Evolutionary conservation across 2,329 filamentous ascomycete species (phyloP).

Genomic region (Aspergillus bombycis): DNA sequence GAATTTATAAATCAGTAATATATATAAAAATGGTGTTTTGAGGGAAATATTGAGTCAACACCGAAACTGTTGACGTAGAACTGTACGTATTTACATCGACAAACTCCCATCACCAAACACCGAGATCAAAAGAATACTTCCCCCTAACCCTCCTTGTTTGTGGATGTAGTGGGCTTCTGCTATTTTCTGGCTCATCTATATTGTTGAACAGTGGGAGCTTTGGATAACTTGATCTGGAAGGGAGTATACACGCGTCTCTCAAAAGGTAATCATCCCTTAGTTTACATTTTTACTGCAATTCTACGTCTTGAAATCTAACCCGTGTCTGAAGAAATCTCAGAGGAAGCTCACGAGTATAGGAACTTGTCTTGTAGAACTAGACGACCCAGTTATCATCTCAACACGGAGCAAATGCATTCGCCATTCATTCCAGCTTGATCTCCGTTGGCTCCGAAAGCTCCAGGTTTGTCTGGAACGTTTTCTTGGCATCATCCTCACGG

Average conservation of each 20-base stretch:
- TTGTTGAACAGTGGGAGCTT: neutral
- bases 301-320: neutral
- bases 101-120: too few relatives aligned
- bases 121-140: too few relatives aligned
- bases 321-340: neutral
- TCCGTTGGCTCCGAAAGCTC: conserved; percentile 16
- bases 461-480: conserved; percentile 27
- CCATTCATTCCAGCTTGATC: conserved; percentile 17
- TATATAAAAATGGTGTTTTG: too few relatives aligned
- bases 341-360: neutral
- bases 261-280: neutral
- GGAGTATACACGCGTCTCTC: neutral
- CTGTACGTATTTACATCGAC: too few relatives aligned
- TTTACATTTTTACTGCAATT: neutral
- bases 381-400: neutral
- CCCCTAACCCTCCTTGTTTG: too few relatives aligned
- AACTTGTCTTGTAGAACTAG: neutral
- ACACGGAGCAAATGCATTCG: neutral
- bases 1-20: too few relatives aligned
- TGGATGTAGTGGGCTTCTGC: neutral
- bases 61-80: too few relatives aligned
- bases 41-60: too few relatives aligned
- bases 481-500: conserved; percentile 22
- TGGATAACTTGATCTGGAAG: neutral
- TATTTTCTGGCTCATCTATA: neutral